Evolutionary conservation across 495 filamentous ascomycete species (phyloP).

Genomic region (Sphaerosporella brunnea): DNA sequence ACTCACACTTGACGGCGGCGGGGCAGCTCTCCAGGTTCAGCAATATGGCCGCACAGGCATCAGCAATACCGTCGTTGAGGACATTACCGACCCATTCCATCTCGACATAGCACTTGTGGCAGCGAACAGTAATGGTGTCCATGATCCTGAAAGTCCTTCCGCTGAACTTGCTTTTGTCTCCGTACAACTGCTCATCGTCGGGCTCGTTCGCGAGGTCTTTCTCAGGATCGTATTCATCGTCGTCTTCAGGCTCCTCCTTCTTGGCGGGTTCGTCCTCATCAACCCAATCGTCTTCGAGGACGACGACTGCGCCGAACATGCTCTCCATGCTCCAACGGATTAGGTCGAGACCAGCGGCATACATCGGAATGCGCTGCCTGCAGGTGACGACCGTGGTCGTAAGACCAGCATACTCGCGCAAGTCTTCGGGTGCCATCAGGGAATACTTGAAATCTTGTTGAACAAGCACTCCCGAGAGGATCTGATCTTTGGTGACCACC

Average conservation of each 20-base stretch:
- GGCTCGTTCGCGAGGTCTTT: constrained; percentile 32
- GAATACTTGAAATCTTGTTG: constrained; percentile 94
- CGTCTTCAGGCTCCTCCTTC: constrained; percentile 28
- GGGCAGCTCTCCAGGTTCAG: constrained; percentile 80
- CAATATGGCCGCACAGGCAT: constrained; percentile 82
- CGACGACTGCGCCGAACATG: constrained; percentile 53
- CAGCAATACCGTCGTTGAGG: constrained; percentile 91
- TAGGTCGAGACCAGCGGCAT: constrained; percentile 72
- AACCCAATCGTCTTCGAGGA: constrained; percentile 45
- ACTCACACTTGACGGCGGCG: constrained; percentile 79
- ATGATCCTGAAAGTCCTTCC: constrained; percentile 41
- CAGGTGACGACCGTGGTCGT: constrained; percentile 85
- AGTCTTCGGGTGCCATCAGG: constrained; percentile 87
- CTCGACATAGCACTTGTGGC: constrained; percentile 52
- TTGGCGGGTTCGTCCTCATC: constrained; percentile 26
- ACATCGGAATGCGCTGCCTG: constrained; percentile 69
- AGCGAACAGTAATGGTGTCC: constrained; percentile 64
- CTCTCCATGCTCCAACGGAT: constrained; percentile 89
- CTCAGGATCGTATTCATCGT: constrained; percentile 34
- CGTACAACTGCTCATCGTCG: constrained; percentile 40
- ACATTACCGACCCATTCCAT: constrained; percentile 96
- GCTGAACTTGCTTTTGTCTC: constrained; percentile 41
- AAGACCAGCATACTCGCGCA: constrained; percentile 85
- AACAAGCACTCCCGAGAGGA: constrained; percentile 79
- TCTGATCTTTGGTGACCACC: constrained; percentile 28